Base-by-base conservation (phyloP, 345 rosid genomes). In the Camelina laxa region DNA sequence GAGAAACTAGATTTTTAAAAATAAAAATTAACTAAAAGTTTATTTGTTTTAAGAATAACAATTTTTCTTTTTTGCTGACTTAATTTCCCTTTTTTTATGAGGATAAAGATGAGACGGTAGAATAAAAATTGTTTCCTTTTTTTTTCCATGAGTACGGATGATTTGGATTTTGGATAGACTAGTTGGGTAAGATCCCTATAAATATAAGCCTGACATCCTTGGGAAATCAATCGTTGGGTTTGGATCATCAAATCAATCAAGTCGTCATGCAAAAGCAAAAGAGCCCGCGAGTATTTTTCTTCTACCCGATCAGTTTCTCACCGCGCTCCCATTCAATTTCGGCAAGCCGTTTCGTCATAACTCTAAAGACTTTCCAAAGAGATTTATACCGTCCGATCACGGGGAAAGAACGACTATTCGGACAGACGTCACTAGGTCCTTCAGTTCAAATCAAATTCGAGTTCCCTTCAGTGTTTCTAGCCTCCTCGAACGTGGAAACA, bases 311-410 rank as follows among this genome's bases (percentile, higher is more conserved):
- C 49, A 45, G 6, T 45, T 45, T 63, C 68, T 44, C 54, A 63
- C 54, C 68, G 14, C 38, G 68, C n/a, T 9, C 16, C 53, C 38
- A 4, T 10, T 24, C 68, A 63, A 30, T n/a, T n/a, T 27, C 60
- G 13, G 7, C 39, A 30, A 56, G 36, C 22, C 54, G 22, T 45
- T 45, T 24, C 15, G 17, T n/a, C 7, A 27, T 63, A 5, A 63
- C 38, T n/a, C 50, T 22, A 62, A 11, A 22, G 21, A 41, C 5
- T 45, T 63, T 45, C 24, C 38, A 17, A n/a, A 53, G 53, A 42
- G 53, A 63, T 22, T n/a, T 63, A 0, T 63, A 63, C 67, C 67
- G 67, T 9, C 53, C 68, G n/a, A 63, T 45, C 38, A 44, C 65
- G 0, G 68, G 68, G 3, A 45, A 64, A 30, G 55, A 64, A 9